Base-by-base conservation (phyloP, 345 rosid species). In the Citrus trifoliata region DNA sequence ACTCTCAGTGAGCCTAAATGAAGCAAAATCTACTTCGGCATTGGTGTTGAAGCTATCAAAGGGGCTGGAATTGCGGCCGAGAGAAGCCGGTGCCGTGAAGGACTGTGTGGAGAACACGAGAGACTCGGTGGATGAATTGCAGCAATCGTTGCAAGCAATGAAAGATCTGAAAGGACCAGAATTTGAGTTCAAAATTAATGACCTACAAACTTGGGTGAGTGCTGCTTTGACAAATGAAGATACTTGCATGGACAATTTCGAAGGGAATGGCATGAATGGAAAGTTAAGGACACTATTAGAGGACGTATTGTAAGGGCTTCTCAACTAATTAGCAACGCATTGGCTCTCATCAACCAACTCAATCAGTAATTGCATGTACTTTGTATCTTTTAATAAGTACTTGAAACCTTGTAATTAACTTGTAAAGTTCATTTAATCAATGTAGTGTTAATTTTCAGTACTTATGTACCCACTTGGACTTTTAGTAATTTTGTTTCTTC, bases 171-270 rank as follows among this genome's bases (percentile, higher is more conserved):
- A 74, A 42, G 89, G 86, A 10, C 83, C 86, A 16, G 86, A 80
- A 51, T 86, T 88, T 32, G 74, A 73, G 25, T 33, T 81, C 63
- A 67, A 83, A 66, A 82, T 83, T 77, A 69, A 79, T 21, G 75
- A 85, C 32, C 51, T 88, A n/a, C 77, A 82, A 66, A 86, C 88
- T 14, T 85, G 88, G 91, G 88, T 85, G 35, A 88, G 87, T 73
- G 87, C 91, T 71, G 91, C 91, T 4, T 75, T 86, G 74, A 86
- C 91, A 4, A 77, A 85, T 66, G 86, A 85, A 76, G 83, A 83
- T 64, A 83, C 88, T 0, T 88, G 91, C 51, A 76, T 82, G 87
- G 84, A 83, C 37, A 82, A 78, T 18, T 78, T 88, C 68, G 58
- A 81, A 60, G 89, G 60, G 33, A 60, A 59, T 2, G 74, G 61